Evolutionary conservation across 768 basidiomycete species (phyloP), one percentile per base, ranked within the genome.

Genomic region (Leccinellum rugosiceps): DNA sequence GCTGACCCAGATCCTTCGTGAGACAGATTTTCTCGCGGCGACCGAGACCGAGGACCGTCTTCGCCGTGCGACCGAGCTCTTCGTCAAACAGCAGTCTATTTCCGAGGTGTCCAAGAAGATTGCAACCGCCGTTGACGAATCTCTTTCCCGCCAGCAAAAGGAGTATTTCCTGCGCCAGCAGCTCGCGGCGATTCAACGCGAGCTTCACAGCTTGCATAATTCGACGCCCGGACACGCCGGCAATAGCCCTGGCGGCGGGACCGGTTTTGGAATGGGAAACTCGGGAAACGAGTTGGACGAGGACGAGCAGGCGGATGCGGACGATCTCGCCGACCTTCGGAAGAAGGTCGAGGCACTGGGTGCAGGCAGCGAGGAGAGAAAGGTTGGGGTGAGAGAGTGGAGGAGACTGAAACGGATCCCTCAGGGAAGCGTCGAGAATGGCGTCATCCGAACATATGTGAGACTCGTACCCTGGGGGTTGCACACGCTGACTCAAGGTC

Each of bases 81-180:
- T 92, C 67, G 71, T 84, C 47, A 92, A 91, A 64, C 86, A 87
- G 52, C 76, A 84, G 3, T 88, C 88, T 43, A 91, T 92, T 32
- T 83, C 84, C 21, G 91, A 93, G 69, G 88, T 93, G 0, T 83
- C 87, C 15, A 84, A 85, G 68, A 92, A 89, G 76, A 90, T 93
- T 52, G 85, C 88, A 4, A 81, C 83, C 30, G 85, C 88, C 21
- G 87, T 93, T 11, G 89, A 90, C 60, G 90, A 93, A 68, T 85
- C 85, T 4, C 79, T 92, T n/a, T 89, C 88, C 25, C 91, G 89
- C 56, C 91, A 92, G 64, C 91, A 93, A 72, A 92, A 92, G 65
- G 91, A 92, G 58, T 88, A 87, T 65, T 92, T 91, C 76, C 79
- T 93, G 3, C 84, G 89, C 23, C 91, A 92, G 62, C 91, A 92